phyloP scores from a whole-genome alignment of 352 stramenopile genomes.

The Plasmopara halstedii region DNA sequence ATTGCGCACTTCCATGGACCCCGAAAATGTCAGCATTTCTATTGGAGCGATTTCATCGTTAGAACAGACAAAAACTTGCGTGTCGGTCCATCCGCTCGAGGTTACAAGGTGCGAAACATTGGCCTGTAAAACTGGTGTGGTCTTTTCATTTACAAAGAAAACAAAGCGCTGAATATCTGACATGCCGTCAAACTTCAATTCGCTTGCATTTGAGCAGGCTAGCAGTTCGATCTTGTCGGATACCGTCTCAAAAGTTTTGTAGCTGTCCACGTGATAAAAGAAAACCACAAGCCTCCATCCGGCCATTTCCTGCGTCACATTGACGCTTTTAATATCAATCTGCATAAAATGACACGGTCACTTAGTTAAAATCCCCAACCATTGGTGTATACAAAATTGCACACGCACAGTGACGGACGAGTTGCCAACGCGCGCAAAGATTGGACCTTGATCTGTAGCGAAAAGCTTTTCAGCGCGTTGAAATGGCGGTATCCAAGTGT shows the following conservation, averaged over 20 bases:
- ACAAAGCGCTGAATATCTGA: constrained; percentile 51
- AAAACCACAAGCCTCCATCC: constrained; percentile 73
- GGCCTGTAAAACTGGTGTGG: constrained; percentile 28
- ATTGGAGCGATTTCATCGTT: constrained; percentile 34
- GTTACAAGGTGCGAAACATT: constrained; percentile 50
- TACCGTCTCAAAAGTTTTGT: constrained; percentile 50
- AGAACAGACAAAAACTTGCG: constrained; percentile 73
- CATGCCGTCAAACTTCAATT: constrained; percentile 54
- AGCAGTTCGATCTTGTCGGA: constrained; percentile 69
- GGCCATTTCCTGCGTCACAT: constrained; percentile 61
- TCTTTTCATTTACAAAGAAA: constrained; percentile 53
- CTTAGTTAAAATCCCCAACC: not conserved
- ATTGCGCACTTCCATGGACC: constrained; percentile 73
- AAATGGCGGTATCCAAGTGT: constrained; percentile 69
- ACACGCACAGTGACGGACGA: constrained; percentile 49
- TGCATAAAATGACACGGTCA: constrained; percentile 6
- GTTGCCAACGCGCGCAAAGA: constrained; percentile 55
- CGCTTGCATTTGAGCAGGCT: constrained; percentile 41
- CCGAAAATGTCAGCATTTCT: constrained; percentile 51
- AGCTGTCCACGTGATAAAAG: constrained; percentile 75
- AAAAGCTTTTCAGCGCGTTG: constrained; percentile 85
- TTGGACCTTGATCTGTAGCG: constrained; percentile 54
- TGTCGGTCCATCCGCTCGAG: constrained; percentile 68
- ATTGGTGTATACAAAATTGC: not conserved
- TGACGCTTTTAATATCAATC: constrained; percentile 59